A percentile compares a stretch with the other conserved stretches of the same genome.
phyloP scores from a whole-genome alignment of 1,284 basidiomycete species.

The Amylostereum chailletii region DNA sequence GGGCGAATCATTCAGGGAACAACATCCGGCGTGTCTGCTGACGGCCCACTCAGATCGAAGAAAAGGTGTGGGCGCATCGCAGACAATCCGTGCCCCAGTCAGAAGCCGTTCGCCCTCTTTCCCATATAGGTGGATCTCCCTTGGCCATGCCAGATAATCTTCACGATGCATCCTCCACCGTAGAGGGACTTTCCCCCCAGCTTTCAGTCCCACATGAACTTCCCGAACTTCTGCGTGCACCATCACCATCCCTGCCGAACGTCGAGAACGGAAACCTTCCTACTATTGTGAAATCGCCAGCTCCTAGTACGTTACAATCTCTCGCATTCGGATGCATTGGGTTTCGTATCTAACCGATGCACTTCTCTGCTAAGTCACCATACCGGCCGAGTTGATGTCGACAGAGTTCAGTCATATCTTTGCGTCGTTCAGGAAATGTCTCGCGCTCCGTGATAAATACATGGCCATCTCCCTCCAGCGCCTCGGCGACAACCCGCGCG shows the following conservation, averaged over 20 bases:
- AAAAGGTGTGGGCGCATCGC: constrained; percentile 58
- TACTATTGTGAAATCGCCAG: too few species aligned
- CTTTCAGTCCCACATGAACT: too few species aligned
- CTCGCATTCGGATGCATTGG: neutral
- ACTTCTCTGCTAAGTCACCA: constrained; percentile 16
- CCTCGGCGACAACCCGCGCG: constrained; percentile 85
- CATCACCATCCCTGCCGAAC: too few species aligned
- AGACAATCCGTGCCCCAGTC: constrained; percentile 29
- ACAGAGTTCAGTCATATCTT: constrained; percentile 49
- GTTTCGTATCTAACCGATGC: neutral
- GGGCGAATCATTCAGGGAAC: too few species aligned
- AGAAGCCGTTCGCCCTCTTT: constrained; percentile 20
- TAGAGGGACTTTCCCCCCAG: too few species aligned
- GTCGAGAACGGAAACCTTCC: too few species aligned
- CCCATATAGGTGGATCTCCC: neutral
- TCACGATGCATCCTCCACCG: too few species aligned
- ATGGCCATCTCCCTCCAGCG: constrained; percentile 78
- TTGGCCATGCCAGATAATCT: too few species aligned
- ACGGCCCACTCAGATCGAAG: constrained; percentile 47
- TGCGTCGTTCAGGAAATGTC: constrained; percentile 66
- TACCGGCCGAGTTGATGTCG: constrained; percentile 29
- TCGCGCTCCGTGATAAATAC: constrained; percentile 90
- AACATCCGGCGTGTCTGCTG: neutral
- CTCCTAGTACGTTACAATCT: too few species aligned
- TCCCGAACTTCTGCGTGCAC: too few species aligned